Percentiles rank a stretch among this genome's conserved stretches.
Evolutionary conservation across 2,329 filamentous ascomycete species (phyloP).

Genomic region (Aspergillus japonicus): DNA sequence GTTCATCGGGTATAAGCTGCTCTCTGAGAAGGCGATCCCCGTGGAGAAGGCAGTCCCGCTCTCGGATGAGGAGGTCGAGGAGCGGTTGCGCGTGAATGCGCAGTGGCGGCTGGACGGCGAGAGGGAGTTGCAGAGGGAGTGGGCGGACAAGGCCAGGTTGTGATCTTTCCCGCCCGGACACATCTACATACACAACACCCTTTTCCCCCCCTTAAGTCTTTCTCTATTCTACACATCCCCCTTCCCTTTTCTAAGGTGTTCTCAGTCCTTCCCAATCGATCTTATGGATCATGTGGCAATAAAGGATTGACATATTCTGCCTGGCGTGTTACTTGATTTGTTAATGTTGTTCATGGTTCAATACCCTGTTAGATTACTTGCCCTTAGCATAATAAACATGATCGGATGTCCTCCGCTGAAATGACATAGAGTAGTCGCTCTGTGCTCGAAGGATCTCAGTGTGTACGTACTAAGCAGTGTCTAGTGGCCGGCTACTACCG

Average conservation of each 20-base stretch:
- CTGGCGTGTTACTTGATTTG: too few species aligned
- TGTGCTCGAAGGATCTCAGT: not conserved
- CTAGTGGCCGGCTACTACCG: not conserved
- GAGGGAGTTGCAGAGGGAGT: constrained; percentile 31
- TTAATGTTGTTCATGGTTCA: not conserved
- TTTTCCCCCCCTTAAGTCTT: not conserved
- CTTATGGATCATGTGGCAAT: too few species aligned
- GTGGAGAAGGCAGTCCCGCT: constrained; percentile 34
- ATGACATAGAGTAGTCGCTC: too few species aligned
- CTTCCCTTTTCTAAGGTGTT: not conserved
- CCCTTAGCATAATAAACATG: not conserved
- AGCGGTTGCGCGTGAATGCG: constrained; percentile 26
- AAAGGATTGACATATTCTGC: too few species aligned
- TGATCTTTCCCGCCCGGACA: not conserved
- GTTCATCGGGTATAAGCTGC: constrained; percentile 32
- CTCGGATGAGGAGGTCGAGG: constrained; percentile 38
- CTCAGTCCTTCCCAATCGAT: too few species aligned
- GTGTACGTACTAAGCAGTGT: not conserved
- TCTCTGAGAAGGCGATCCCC: constrained; percentile 32
- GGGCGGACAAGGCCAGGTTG: constrained; percentile 30
- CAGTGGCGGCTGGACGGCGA: constrained; percentile 39
- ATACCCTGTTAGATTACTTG: not conserved
- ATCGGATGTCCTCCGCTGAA: too few species aligned
- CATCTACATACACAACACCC: too few species aligned
- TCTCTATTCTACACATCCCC: not conserved